phyloP scores from a whole-genome alignment of 2,329 filamentous ascomycete species.

The Trichothecium sympodiale region DNA sequence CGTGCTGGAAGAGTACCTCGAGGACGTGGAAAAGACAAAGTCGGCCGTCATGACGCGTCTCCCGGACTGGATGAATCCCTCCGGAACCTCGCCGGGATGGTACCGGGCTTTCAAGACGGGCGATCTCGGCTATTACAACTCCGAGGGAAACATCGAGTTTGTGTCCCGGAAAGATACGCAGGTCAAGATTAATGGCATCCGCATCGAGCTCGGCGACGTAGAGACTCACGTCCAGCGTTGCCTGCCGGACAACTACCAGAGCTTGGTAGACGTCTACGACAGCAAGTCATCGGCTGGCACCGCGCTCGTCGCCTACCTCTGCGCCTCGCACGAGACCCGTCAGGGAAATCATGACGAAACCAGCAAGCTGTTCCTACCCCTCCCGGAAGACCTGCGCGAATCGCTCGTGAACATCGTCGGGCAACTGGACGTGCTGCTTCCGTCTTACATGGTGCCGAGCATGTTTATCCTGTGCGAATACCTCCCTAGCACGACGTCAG shows the following conservation, averaged over 20 bases:
- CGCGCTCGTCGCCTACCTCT: neutral
- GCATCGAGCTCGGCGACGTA: slow-evolving; percentile 1
- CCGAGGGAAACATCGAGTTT: slow-evolving; percentile 1
- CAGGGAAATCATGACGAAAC: neutral
- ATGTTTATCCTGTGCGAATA: slow-evolving; percentile 9
- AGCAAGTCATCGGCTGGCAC: neutral
- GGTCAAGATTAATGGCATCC: slow-evolving; percentile 2
- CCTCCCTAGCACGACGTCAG: slow-evolving; percentile 9
- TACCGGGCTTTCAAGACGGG: neutral
- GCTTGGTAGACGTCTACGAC: neutral
- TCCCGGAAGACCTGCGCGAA: slow-evolving; percentile 4
- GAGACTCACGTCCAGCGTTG: neutral
- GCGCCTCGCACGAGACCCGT: neutral
- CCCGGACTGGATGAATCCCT: neutral
- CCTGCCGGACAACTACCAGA: neutral
- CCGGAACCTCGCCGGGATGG: slow-evolving; percentile 1
- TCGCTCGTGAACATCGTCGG: slow-evolving; percentile 7
- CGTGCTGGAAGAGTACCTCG: slow-evolving; percentile 35
- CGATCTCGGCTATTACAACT: neutral
- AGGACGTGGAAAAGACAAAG: slow-evolving; percentile 17
- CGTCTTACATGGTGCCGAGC: slow-evolving; percentile 10
- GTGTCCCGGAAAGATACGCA: slow-evolving; percentile 2
- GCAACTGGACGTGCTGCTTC: slow-evolving; percentile 4
- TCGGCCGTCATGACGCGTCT: slow-evolving; percentile 2
- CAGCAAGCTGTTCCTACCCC: slow-evolving; percentile 5